Evolutionary conservation across 169 alveolate species (phyloP).

Genomic region (Babesia bigemina): DNA sequence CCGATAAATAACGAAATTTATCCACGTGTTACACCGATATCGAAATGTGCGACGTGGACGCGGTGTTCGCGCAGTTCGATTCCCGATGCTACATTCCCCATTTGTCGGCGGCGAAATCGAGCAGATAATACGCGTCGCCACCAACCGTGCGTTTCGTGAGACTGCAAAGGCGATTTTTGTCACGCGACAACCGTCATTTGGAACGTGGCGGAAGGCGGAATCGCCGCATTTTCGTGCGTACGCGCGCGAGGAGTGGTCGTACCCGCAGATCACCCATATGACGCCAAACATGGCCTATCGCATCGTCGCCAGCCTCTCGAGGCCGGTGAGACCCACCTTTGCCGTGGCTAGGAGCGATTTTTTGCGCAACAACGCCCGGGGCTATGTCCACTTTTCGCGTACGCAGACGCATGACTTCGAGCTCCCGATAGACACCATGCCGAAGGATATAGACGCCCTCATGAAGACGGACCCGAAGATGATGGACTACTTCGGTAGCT

Average conservation of each 20-base stretch:
- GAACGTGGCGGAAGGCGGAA: no score
- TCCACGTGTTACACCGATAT: no score
- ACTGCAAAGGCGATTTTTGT: neutral
- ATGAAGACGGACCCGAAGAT: constrained; percentile 80
- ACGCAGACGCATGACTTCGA: constrained; percentile 84
- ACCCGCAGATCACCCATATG: neutral
- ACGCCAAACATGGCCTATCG: constrained; percentile 18
- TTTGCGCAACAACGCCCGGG: constrained; percentile 8
- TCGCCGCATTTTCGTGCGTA: no score
- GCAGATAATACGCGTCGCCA: neutral
- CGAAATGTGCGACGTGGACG: no score
- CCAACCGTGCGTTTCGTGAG: neutral
- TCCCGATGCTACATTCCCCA: neutral
- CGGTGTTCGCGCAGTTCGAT: no score
- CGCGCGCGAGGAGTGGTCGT: neutral
- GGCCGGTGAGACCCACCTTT: neutral
- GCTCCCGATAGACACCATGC: constrained; percentile 86
- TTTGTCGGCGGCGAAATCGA: neutral
- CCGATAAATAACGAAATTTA: no score
- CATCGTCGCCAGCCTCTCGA: constrained; percentile 3
- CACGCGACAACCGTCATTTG: no score
- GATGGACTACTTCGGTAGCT: constrained; percentile 83
- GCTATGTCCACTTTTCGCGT: constrained; percentile 80
- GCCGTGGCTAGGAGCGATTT: neutral
- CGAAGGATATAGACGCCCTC: constrained; percentile 79